These are phyloP conservation scores for Blumeria graminis DNA, from an alignment of 2,329 filamentous ascomycete genomes.

Conservation along the genomic window DNA sequence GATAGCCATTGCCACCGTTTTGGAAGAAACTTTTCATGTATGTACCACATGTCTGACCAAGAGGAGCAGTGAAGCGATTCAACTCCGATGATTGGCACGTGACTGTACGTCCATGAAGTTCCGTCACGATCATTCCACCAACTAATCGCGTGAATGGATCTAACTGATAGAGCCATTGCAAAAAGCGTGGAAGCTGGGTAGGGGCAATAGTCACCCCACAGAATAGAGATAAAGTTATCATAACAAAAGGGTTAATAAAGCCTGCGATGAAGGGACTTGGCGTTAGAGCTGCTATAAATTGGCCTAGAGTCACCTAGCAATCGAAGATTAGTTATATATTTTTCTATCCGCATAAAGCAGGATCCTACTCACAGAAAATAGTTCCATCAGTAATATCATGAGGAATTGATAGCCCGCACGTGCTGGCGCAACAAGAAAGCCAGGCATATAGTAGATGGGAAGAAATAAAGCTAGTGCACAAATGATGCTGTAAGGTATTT, in stretches of 20 bases:
- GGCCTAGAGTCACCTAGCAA: constrained; percentile 33
- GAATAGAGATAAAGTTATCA: constrained; percentile 66
- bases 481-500: constrained; percentile 62
- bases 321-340: too few relatives aligned
- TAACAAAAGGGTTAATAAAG: constrained; percentile 59
- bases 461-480: constrained; percentile 65
- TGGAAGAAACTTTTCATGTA: constrained; percentile 55
- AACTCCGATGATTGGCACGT: constrained; percentile 35
- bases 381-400: constrained; percentile 58
- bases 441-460: constrained; percentile 65
- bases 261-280: constrained; percentile 57
- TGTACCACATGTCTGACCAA: constrained; percentile 41
- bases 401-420: constrained; percentile 73
- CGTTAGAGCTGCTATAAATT: constrained; percentile 52
- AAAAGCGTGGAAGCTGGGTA: constrained; percentile 54
- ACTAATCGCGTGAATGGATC: constrained; percentile 68
- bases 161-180: constrained; percentile 66
- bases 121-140: constrained; percentile 55
- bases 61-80: constrained; percentile 42
- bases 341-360: too few relatives aligned
- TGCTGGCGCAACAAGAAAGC: constrained; percentile 34
- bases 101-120: constrained; percentile 41
- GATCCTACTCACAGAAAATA: constrained; percentile 39
- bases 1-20: constrained; percentile 43
- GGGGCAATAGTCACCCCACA: constrained; percentile 68